phyloP scores from a whole-genome alignment of 2,329 filamentous ascomycete genomes.

The Ophiocordyceps camponoti-floridani region DNA sequence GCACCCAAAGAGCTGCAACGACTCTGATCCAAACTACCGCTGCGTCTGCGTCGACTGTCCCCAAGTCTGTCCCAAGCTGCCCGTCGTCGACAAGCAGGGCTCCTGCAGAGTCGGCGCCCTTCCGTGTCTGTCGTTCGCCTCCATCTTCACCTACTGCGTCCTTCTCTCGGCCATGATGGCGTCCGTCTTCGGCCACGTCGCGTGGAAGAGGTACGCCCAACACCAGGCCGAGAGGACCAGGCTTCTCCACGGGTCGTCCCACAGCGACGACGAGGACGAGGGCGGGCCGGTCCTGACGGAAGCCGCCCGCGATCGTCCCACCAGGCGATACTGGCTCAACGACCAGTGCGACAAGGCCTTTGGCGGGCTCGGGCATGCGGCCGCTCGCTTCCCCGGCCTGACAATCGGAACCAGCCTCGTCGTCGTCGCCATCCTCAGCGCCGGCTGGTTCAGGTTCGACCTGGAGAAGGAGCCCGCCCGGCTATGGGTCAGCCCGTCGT shows the following conservation, averaged over 20 bases:
- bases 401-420: slow-evolving; percentile 66
- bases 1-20: slow-evolving; percentile 73
- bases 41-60: slow-evolving; percentile 93
- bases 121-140: slow-evolving; percentile 87
- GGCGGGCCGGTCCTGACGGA: slow-evolving; percentile 58
- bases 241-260: slow-evolving; percentile 65
- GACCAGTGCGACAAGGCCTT: slow-evolving; percentile 67
- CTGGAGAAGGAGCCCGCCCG: slow-evolving; percentile 80
- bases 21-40: slow-evolving; percentile 65
- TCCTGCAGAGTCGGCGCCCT: slow-evolving; percentile 70
- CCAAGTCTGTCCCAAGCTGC: slow-evolving; percentile 65
- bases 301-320: slow-evolving; percentile 62
- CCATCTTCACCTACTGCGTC: slow-evolving; percentile 70
- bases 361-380: slow-evolving; percentile 59
- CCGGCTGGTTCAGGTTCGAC: slow-evolving; percentile 79
- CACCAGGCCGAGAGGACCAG: slow-evolving; percentile 69
- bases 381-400: slow-evolving; percentile 67
- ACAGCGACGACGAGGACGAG: slow-evolving; percentile 88
- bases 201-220: slow-evolving; percentile 54
- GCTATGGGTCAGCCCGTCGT: slow-evolving; percentile 92
- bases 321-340: slow-evolving; percentile 68
- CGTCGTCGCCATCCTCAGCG: slow-evolving; percentile 58
- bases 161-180: slow-evolving; percentile 50
- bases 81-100: slow-evolving; percentile 49
- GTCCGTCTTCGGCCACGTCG: slow-evolving; percentile 54